Conservation (phyloP, 2,329 filamentous ascomycete genomes). For the Fusarium sp. region DNA sequence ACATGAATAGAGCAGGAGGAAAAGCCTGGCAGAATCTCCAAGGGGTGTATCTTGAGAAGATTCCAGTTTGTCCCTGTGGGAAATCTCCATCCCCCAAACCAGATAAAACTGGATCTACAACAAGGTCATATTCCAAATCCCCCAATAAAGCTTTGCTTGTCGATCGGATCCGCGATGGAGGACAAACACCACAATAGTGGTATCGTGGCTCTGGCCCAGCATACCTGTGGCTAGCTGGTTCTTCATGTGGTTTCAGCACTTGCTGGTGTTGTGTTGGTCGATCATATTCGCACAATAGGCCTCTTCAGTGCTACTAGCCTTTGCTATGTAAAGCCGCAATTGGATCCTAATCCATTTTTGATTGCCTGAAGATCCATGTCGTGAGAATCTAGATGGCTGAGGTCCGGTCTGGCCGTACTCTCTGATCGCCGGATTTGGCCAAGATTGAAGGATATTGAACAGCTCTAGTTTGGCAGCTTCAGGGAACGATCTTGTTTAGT, state of each 20-base stretch:
- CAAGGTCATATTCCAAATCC: conserved; percentile 23
- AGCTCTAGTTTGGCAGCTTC: conserved; percentile 7
- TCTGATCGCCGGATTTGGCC: conserved; percentile 28
- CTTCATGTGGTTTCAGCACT: conserved; percentile 7
- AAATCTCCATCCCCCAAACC: conserved; percentile 6
- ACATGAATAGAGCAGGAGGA: not conserved
- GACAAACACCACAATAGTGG: not conserved
- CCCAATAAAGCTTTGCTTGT: not conserved
- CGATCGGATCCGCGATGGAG: not conserved
- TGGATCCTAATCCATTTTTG: not conserved
- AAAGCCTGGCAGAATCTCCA: not conserved
- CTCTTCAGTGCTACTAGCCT: not conserved
- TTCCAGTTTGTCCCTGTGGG: not conserved
- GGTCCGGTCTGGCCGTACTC: conserved; percentile 15
- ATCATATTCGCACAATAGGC: not conserved
- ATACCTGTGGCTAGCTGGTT: not conserved
- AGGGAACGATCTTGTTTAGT: not conserved
- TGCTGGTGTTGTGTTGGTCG: conserved; percentile 3
- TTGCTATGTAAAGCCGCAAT: not conserved
- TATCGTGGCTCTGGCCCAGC: not conserved
- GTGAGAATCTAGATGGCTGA: conserved; percentile 14
- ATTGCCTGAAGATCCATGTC: not conserved
- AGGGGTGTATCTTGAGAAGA: not conserved
- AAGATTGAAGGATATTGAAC: conserved; percentile 14
- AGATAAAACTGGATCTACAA: conserved; percentile 8